These are phyloP conservation scores for Aspergillus nanangensis DNA, from an alignment of 495 filamentous ascomycete species.

Conservation along the genomic window DNA sequence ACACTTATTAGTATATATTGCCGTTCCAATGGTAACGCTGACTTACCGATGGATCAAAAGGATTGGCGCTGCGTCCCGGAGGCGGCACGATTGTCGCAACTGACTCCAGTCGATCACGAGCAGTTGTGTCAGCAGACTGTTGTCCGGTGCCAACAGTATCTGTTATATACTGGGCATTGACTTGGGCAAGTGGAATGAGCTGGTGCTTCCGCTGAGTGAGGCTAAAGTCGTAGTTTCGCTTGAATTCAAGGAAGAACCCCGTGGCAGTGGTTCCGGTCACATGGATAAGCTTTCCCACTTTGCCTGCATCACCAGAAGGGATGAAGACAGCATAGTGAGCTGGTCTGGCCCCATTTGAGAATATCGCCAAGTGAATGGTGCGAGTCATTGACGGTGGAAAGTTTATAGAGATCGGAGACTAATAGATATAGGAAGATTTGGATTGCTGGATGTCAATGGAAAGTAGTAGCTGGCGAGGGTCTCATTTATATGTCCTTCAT, in stretches of 20 bases:
- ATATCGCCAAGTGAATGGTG: too few relatives aligned
- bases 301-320: not conserved
- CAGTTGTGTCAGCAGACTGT: slow-evolving; percentile 12
- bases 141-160: slow-evolving; percentile 14
- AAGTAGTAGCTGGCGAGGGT: too few relatives aligned
- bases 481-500: too few relatives aligned
- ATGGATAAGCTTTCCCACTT: not conserved
- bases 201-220: slow-evolving; percentile 12
- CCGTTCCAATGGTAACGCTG: too few relatives aligned
- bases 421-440: too few relatives aligned
- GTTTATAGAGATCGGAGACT: too few relatives aligned
- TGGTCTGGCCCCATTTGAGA: too few relatives aligned
- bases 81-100: slow-evolving; percentile 12
- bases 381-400: too few relatives aligned
- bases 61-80: slow-evolving; percentile 13
- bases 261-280: slow-evolving; percentile 9
- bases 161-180: slow-evolving; percentile 12
- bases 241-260: slow-evolving; percentile 21
- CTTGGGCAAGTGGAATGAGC: slow-evolving; percentile 14
- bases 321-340: not conserved
- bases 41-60: slow-evolving; percentile 15
- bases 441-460: too few relatives aligned
- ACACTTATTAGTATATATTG: too few relatives aligned
- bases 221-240: slow-evolving; percentile 20
- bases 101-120: slow-evolving; percentile 19